These are phyloP conservation scores for Byssochlamys sp. DNA, from an alignment of 2,329 filamentous ascomycete genomes.

Conservation along the genomic window DNA sequence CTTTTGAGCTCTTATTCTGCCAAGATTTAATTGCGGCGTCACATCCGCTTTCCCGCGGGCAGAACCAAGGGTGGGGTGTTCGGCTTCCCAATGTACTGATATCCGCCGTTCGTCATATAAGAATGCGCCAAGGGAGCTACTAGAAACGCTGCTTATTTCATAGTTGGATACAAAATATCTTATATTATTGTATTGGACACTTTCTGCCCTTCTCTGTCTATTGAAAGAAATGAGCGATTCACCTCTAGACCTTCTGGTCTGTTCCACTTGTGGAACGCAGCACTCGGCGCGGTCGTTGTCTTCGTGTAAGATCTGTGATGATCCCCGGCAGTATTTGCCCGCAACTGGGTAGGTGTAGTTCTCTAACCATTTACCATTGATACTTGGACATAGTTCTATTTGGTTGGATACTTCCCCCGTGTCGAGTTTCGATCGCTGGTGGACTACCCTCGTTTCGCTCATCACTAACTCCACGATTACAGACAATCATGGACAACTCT, in stretches of 20 bases:
- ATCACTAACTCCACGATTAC: not conserved
- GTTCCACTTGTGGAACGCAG: constrained; percentile 19
- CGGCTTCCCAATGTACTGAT: not conserved
- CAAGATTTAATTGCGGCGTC: not conserved
- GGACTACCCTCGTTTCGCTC: not conserved
- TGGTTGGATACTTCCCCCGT: not conserved
- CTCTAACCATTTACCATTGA: not conserved
- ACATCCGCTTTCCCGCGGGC: not conserved
- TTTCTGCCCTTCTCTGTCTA: not conserved
- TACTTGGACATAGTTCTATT: not conserved
- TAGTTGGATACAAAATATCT: not conserved
- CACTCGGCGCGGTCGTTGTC: constrained; percentile 8
- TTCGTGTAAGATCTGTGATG: constrained; percentile 23
- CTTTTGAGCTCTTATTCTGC: not conserved
- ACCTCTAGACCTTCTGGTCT: constrained; percentile 16
- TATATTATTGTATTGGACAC: constrained; percentile 1
- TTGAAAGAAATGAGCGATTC: not conserved
- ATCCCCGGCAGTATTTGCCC: constrained; percentile 22
- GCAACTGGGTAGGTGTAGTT: constrained; percentile 13
- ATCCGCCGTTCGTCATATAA: not conserved
- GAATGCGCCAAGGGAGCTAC: not conserved
- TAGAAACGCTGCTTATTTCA: not conserved
- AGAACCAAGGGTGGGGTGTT: not conserved
- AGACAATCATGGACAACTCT: constrained; percentile 23
- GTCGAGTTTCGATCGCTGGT: not conserved